Evolutionary conservation across 2,329 filamentous ascomycete genomes (phyloP).

Genomic region (Phyllosticta citribraziliensis): DNA sequence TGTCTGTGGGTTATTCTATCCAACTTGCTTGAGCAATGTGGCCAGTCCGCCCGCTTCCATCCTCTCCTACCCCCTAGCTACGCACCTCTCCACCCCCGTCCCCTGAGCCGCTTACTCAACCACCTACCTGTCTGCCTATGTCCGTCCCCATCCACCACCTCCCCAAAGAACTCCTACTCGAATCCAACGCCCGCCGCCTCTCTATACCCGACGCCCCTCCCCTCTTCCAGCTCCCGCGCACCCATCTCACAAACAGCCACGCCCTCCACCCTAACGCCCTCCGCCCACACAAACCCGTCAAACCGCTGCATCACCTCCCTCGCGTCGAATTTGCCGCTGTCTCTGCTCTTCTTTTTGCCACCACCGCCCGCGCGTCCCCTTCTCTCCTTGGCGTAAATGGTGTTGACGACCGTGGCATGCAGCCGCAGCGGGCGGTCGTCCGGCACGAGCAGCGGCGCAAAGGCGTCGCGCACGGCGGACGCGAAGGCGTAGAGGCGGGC

Average conservation of each 20-base stretch:
- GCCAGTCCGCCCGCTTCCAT: too few species aligned
- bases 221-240: slow-evolving; percentile 45
- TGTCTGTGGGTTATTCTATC: too few species aligned
- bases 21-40: too few species aligned
- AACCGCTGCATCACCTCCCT: slow-evolving; percentile 42
- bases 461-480: slow-evolving; percentile 42
- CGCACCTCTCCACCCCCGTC: too few species aligned
- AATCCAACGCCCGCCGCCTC: not conserved
- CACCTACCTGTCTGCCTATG: too few species aligned
- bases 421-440: slow-evolving; percentile 59
- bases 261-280: slow-evolving; percentile 55
- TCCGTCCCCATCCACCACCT: too few species aligned
- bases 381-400: slow-evolving; percentile 56
- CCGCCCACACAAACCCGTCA: slow-evolving; percentile 60
- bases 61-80: too few species aligned
- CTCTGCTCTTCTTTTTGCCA: slow-evolving; percentile 2
- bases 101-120: too few species aligned
- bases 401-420: slow-evolving; percentile 82
- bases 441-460: slow-evolving; percentile 47
- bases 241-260: slow-evolving; percentile 84
- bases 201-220: not conserved
- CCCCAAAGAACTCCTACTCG: not conserved
- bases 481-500: slow-evolving; percentile 49
- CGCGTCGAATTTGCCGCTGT: slow-evolving; percentile 26
- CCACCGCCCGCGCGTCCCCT: slow-evolving; percentile 19